These are phyloP conservation scores for Nematodospora valgi DNA, from an alignment of 805 yeast species.

Conservation along the genomic window DNA sequence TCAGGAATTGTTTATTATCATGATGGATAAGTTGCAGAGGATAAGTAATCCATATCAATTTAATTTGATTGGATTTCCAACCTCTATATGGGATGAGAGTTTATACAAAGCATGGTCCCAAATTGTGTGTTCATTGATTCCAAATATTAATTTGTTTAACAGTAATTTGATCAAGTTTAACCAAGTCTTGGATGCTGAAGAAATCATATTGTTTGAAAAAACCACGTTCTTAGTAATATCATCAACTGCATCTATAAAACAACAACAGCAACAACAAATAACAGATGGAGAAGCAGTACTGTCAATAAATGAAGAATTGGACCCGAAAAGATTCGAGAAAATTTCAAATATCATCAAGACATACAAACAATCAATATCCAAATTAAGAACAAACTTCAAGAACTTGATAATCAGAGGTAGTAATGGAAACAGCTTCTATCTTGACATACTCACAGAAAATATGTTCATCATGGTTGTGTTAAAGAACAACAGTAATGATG, in stretches of 20 bases:
- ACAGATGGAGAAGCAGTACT: slow-evolving; percentile 1
- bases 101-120: slow-evolving; percentile 96
- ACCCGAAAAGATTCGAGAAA: slow-evolving; percentile 92
- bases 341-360: slow-evolving; percentile 92
- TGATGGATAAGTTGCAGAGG: slow-evolving; percentile 77
- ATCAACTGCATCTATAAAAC: slow-evolving; percentile 45
- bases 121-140: slow-evolving; percentile 91
- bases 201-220: slow-evolving; percentile 86
- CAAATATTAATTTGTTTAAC: slow-evolving; percentile 82
- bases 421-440: slow-evolving; percentile 42
- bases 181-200: slow-evolving; percentile 75
- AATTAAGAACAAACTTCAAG: slow-evolving; percentile 79
- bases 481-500: slow-evolving; percentile 22
- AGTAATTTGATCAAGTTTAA: slow-evolving; percentile 71
- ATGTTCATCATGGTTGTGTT: slow-evolving; percentile 61
- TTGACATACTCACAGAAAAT: slow-evolving; percentile 56
- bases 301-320: slow-evolving; percentile 50
- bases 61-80: slow-evolving; percentile 79
- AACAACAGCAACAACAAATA: slow-evolving; percentile 15
- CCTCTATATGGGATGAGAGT: slow-evolving; percentile 97
- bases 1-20: slow-evolving; percentile 75
- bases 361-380: slow-evolving; percentile 87
- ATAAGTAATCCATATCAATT: slow-evolving; percentile 67
- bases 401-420: slow-evolving; percentile 68
- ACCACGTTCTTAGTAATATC: slow-evolving; percentile 86